phyloP scores from a whole-genome alignment of 1,139 yeast genomes.

The Blastobotrys raffinosifermentans region DNA sequence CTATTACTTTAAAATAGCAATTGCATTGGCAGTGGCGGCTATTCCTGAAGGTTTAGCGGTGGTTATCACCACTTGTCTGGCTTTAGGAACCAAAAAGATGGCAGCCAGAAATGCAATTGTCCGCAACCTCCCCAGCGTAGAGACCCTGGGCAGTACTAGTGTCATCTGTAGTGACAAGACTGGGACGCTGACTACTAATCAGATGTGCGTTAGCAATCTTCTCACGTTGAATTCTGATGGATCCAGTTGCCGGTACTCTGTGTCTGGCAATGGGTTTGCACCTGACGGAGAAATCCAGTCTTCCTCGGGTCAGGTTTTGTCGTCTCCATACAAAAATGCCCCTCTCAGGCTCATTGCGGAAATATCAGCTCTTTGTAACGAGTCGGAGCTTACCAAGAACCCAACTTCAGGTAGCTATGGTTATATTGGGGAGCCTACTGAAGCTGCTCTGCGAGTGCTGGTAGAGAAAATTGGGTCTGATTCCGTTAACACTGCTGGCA shows the following conservation, averaged over 20 bases:
- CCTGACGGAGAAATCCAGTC: no score
- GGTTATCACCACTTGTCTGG: conserved; percentile 46
- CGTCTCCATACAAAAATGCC: no score
- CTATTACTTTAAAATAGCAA: conserved; percentile 46
- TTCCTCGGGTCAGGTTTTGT: no score
- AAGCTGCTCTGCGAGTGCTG: conserved; percentile 31
- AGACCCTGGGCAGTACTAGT: conserved; percentile 35
- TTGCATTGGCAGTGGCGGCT: conserved; percentile 48
- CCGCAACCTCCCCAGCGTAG: conserved; percentile 39
- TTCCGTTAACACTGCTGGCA: conserved; percentile 2
- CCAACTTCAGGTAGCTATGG: no score
- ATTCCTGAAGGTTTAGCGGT: conserved; percentile 48
- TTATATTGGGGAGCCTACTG: conserved; percentile 37
- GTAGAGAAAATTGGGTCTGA: conserved; percentile 26
- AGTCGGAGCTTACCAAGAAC: no score
- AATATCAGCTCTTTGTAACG: no score
- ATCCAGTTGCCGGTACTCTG: no score
- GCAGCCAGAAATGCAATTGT: conserved; percentile 45
- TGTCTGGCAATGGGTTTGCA: no score
- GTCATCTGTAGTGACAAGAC: conserved; percentile 69
- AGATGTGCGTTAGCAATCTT: conserved; percentile 34
- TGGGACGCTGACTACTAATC: conserved; percentile 54
- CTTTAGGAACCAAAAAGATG: conserved; percentile 48
- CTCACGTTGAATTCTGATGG: no score
- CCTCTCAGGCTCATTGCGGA: no score